Base-by-base conservation (phyloP, 1,139 yeast genomes). In the Hansenula lynferdii region DNA sequence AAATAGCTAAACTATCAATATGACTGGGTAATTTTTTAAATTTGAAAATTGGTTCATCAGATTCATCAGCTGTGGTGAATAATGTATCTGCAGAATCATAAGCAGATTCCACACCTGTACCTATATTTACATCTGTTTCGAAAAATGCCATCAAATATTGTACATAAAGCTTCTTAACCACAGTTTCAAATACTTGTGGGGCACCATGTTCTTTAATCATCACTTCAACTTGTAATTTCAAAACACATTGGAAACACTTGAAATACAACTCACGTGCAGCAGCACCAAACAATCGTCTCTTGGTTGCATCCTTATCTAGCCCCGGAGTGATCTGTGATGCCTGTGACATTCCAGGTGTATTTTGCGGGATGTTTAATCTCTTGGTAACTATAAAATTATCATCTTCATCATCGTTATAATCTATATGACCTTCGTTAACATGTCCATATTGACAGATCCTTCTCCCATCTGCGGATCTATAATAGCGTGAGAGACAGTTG, bases 381-480 rank as follows among this genome's bases (percentile, higher is more conserved):
- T 77, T 67, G 8, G 85, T 80, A n/a, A 64, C 62, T 3, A 69
- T 69, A 33, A 56, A 58, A 14, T 60, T 58, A 35, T 69, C 77
- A 40, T 79, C 86, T 27, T 78, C 87, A 31, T 85, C 96, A 52
- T 84, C 90, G 47, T 83, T 82, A 50, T 77, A 70, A 57, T 87
- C 95, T 26, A 85, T 60, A 45, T 81, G 85, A 30, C 92, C 90
- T 47, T 83, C 92, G 60, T 77, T 75, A 16, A 89, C 87, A 62
- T 92, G 98, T 2, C 97, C 97, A 54, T 75, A 83, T 54, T 85
- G 90, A 57, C 98, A 92, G 18, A 87, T 80, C 42, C 80, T 72
- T 40, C 76, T 76, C 20, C 97, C 97, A 53, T 85, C 87, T 9
- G 77, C 66, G 26, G 74, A 62, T 37, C 83, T 70, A 76, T 86